Conservation (phyloP, 139 green algal genomes). For the Micractinium conductrix region DNA sequence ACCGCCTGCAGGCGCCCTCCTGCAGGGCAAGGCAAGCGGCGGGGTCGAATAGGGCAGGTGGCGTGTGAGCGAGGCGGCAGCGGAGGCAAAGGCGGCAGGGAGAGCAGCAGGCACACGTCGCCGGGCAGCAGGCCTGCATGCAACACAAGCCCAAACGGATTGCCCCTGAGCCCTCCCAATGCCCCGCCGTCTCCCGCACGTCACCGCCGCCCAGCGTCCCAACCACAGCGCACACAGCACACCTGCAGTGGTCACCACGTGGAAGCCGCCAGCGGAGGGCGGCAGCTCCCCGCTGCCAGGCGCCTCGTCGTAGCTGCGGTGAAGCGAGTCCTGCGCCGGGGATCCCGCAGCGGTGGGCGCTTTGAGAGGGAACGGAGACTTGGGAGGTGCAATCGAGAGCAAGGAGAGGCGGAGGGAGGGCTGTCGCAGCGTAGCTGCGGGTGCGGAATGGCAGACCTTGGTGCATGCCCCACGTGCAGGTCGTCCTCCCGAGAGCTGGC, state of each 20-base stretch:
- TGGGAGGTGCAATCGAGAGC: neutral
- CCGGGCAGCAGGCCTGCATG: neutral
- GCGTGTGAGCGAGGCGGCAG: neutral
- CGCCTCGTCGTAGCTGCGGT: slow-evolving; percentile 1
- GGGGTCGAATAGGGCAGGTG: neutral
- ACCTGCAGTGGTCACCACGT: slow-evolving; percentile 10
- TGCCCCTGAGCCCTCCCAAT: neutral
- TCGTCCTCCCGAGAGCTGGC: neutral
- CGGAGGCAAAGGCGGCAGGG: neutral
- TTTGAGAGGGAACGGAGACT: neutral
- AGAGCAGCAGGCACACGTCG: neutral
- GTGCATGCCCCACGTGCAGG: neutral
- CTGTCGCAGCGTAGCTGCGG: too few species aligned
- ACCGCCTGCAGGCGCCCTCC: neutral
- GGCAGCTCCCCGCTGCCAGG: neutral
- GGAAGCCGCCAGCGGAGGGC: neutral
- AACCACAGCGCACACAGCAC: neutral
- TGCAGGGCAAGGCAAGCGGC: neutral
- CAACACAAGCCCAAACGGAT: neutral
- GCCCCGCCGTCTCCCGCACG: neutral
- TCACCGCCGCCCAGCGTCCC: neutral
- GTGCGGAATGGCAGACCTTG: neutral
- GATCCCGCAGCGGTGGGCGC: neutral
- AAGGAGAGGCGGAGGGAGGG: neutral
- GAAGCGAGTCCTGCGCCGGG: slow-evolving; percentile 21